A percentile compares a stretch with the other conserved stretches of the same genome.
Conservation (phyloP, 192 early-diverging fungal genomes). For the Rhizoclosmatium globosum region DNA sequence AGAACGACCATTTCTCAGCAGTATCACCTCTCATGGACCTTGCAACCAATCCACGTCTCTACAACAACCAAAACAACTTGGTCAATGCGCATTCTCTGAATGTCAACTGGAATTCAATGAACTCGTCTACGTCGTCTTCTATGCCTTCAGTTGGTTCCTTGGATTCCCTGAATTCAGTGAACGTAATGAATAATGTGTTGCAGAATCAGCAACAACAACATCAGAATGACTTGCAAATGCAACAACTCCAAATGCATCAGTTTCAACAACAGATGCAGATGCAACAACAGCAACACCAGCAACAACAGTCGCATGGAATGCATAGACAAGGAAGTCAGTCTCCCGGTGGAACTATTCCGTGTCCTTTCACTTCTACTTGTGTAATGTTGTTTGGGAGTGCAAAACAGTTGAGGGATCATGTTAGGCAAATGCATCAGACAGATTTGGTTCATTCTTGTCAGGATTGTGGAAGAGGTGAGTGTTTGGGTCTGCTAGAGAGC, state of each 20-base stretch:
- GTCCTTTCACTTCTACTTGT: background rate
- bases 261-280: background rate
- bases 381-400: slow-evolving; percentile 2
- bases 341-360: background rate
- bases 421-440: slow-evolving; percentile 24
- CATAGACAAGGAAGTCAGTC: background rate
- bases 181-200: no score
- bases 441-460: slow-evolving; percentile 23
- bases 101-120: background rate
- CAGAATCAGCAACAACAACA: background rate
- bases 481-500: no score
- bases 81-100: background rate
- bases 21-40: background rate
- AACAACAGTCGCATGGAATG: background rate
- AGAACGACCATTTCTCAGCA: background rate
- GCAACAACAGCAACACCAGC: background rate
- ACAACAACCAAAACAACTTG: background rate
- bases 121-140: background rate
- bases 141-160: no score
- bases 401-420: slow-evolving; percentile 27
- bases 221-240: background rate
- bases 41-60: background rate
- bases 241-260: background rate
- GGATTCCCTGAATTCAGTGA: no score
- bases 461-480: slow-evolving; percentile 16